These are phyloP conservation scores for Sutorius australiensis DNA, from an alignment of 768 basidiomycete species.

Conservation along the genomic window DNA sequence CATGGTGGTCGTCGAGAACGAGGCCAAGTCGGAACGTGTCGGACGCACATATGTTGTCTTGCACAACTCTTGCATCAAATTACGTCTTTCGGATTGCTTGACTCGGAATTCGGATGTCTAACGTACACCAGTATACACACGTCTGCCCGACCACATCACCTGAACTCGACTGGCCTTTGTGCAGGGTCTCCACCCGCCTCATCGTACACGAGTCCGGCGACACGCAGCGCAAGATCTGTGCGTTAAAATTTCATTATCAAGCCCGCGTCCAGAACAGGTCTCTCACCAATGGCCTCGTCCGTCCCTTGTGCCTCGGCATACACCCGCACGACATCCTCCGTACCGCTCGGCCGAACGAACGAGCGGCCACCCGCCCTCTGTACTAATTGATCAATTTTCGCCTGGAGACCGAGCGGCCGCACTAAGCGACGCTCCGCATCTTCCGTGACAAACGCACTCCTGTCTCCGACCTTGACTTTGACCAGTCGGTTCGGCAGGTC, in stretches of 20 bases:
- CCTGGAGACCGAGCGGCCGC: constrained; percentile 76
- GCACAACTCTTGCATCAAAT: constrained; percentile 14
- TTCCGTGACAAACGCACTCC: constrained; percentile 81
- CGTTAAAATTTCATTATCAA: constrained; percentile 3
- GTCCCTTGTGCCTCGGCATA: constrained; percentile 87
- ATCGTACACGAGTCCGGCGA: constrained; percentile 83
- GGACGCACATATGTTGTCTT: neutral
- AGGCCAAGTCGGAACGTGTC: neutral
- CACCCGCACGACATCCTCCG: constrained; percentile 96
- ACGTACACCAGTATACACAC: neutral
- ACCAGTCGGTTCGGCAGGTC: constrained; percentile 94
- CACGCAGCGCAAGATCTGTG: constrained; percentile 78
- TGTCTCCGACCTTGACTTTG: constrained; percentile 84
- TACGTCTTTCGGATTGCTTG: constrained; percentile 17
- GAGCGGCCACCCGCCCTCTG: constrained; percentile 82
- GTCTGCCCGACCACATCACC: constrained; percentile 35
- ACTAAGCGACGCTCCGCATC: constrained; percentile 91
- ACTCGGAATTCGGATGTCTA: constrained; percentile 3
- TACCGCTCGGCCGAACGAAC: constrained; percentile 95
- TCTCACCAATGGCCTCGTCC: constrained; percentile 74
- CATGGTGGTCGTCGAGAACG: constrained; percentile 39
- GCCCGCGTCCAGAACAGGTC: neutral
- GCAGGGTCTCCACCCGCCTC: constrained; percentile 75
- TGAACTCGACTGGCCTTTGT: constrained; percentile 74
- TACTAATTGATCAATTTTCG: constrained; percentile 76